Evolutionary conservation across 768 basidiomycete genomes (phyloP).

Genomic region (Agrocybe pediades): DNA sequence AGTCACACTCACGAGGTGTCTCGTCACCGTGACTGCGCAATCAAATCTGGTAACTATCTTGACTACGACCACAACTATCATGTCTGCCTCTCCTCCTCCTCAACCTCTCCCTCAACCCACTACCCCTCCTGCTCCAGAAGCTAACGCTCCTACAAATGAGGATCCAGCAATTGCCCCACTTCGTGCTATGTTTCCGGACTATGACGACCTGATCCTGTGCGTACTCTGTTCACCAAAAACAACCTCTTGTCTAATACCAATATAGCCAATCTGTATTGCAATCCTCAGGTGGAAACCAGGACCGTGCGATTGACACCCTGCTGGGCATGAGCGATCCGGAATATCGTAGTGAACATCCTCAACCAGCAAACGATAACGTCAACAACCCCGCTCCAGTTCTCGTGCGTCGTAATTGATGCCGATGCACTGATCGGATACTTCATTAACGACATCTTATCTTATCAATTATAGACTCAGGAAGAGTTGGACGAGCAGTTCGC

Average conservation of each 20-base stretch:
- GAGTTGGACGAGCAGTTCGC: conserved; percentile 83
- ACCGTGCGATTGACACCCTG: conserved; percentile 73
- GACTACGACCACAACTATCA: neutral
- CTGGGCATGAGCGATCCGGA: conserved; percentile 88
- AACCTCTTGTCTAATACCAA: too few species aligned
- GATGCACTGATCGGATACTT: neutral
- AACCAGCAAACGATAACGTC: conserved; percentile 5
- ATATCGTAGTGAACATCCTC: conserved; percentile 47
- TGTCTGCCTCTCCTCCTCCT: neutral
- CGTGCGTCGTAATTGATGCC: conserved; percentile 20
- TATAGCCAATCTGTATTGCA: conserved; percentile 76
- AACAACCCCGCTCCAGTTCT: conserved; percentile 22
- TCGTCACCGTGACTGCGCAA: conserved; percentile 2
- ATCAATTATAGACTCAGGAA: conserved; percentile 50
- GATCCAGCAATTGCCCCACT: conserved; percentile 58
- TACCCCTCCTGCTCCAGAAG: neutral
- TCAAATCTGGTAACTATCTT: conserved; percentile 1
- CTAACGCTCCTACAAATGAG: conserved; percentile 10
- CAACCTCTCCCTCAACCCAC: neutral
- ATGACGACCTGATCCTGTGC: conserved; percentile 72
- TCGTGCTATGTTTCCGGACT: conserved; percentile 77
- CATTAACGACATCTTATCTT: conserved; percentile 3
- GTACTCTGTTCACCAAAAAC: conserved; percentile 24
- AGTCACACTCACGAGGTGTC: conserved; percentile 15
- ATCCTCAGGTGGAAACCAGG: conserved; percentile 69